Evolutionary conservation across 495 filamentous ascomycete species (phyloP).

Genomic region (Neurospora discreta): DNA sequence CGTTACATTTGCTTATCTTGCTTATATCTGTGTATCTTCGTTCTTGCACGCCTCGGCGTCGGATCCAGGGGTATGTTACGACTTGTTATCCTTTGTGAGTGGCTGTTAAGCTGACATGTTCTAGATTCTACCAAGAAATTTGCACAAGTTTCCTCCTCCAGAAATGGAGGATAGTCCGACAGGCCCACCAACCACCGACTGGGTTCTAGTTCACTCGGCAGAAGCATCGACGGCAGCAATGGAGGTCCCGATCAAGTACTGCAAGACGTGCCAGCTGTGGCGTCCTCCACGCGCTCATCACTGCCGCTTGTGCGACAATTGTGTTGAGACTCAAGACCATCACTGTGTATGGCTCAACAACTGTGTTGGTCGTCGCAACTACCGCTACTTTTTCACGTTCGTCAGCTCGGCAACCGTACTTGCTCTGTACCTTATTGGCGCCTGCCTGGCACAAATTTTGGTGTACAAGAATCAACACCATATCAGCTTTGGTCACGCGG

Average conservation of each 20-base stretch:
- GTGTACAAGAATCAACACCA: conserved; percentile 50
- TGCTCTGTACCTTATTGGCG: conserved; percentile 60
- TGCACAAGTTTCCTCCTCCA: conserved; percentile 45
- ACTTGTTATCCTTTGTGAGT: background rate
- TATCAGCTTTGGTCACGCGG: conserved; percentile 54
- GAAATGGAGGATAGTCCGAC: conserved; percentile 65
- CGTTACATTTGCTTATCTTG: conserved; percentile 80
- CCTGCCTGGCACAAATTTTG: conserved; percentile 68
- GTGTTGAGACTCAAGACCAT: conserved; percentile 94
- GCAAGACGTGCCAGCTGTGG: conserved; percentile 94
- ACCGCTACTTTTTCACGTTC: conserved; percentile 94
- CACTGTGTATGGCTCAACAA: conserved; percentile 99
- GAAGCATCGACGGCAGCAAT: conserved; percentile 66
- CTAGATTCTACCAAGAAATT: conserved; percentile 75
- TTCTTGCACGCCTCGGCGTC: conserved; percentile 85
- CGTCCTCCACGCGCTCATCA: conserved; percentile 91
- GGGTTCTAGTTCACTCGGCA: conserved; percentile 77
- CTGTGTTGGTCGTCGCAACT: conserved; percentile 93
- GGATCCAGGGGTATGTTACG: conserved; percentile 73
- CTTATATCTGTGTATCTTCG: conserved; percentile 81
- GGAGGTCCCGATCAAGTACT: conserved; percentile 97
- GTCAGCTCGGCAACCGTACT: conserved; percentile 66
- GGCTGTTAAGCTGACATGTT: conserved; percentile 8
- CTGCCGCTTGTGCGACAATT: conserved; percentile 93
- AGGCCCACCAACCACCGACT: conserved; percentile 78